phyloP scores from a whole-genome alignment of 2,329 filamentous ascomycete species.

The Ophiostoma sp. region DNA sequence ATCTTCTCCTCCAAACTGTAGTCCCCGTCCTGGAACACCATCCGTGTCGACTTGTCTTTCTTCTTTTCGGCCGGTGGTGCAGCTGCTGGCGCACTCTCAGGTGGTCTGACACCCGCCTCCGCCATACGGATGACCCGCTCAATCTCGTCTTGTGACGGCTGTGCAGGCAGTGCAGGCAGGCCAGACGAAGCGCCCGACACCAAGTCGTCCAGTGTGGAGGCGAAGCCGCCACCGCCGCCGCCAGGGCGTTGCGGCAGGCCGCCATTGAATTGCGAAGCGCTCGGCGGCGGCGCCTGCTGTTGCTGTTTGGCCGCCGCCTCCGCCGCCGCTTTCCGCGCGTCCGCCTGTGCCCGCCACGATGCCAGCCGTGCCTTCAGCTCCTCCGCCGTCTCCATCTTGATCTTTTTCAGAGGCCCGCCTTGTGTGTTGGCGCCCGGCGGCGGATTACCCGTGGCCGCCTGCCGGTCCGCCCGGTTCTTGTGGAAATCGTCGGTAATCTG shows the following conservation, averaged over 20 bases:
- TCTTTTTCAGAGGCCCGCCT: slow-evolving; percentile 64
- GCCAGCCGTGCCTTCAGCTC: slow-evolving; percentile 80
- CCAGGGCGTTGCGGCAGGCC: slow-evolving; percentile 38
- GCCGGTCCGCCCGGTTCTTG: slow-evolving; percentile 78
- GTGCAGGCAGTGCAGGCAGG: slow-evolving; percentile 28
- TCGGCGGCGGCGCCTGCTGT: slow-evolving; percentile 40
- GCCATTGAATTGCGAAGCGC: slow-evolving; percentile 33
- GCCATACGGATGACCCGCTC: slow-evolving; percentile 66
- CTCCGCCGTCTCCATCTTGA: slow-evolving; percentile 71
- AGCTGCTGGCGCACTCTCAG: slow-evolving; percentile 44
- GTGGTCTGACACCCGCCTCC: slow-evolving; percentile 59
- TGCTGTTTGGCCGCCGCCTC: slow-evolving; percentile 40
- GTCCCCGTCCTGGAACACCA: slow-evolving; percentile 80
- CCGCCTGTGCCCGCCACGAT: slow-evolving; percentile 70
- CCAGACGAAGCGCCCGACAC: slow-evolving; percentile 41
- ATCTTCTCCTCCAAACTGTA: slow-evolving; percentile 88
- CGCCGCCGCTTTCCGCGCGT: slow-evolving; percentile 53
- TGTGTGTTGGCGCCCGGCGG: slow-evolving; percentile 60
- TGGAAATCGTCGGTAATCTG: slow-evolving; percentile 84
- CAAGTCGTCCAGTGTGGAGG: slow-evolving; percentile 51
- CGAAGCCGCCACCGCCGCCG: slow-evolving; percentile 31
- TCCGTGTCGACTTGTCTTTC: slow-evolving; percentile 57
- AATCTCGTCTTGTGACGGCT: slow-evolving; percentile 57
- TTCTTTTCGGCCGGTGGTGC: slow-evolving; percentile 49
- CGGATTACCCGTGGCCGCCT: slow-evolving; percentile 80